Percentiles rank a stretch among this genome's conserved stretches.
Evolutionary conservation across 805 yeast genomes (phyloP).

Genomic region (Lipomyces chichibuensis): DNA sequence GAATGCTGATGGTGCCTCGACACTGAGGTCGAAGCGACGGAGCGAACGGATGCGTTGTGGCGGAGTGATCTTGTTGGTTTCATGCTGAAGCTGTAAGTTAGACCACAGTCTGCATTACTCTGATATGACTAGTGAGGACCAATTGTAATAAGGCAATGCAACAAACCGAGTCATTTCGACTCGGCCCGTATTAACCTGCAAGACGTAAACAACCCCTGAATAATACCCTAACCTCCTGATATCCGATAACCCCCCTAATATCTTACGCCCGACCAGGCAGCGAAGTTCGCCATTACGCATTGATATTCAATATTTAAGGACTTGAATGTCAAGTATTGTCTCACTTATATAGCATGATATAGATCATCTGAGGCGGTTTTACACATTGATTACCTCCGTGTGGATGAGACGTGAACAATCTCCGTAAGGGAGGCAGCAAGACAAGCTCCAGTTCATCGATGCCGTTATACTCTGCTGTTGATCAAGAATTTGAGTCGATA

Average conservation of each 20-base stretch:
- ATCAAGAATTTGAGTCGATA: too few relatives aligned
- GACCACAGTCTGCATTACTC: background rate
- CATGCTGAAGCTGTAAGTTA: background rate
- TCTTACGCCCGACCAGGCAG: background rate
- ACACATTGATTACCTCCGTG: background rate
- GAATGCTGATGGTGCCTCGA: background rate
- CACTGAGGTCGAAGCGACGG: background rate
- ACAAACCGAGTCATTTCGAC: background rate
- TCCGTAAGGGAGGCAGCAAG: too few relatives aligned
- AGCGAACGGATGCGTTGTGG: background rate
- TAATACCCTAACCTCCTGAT: background rate
- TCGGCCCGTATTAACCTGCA: background rate
- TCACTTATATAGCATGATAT: background rate
- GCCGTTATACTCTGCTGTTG: too few relatives aligned
- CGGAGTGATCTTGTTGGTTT: background rate
- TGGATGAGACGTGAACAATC: background rate
- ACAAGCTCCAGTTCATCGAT: too few relatives aligned
- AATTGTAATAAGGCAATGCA: background rate
- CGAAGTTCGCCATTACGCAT: too few relatives aligned
- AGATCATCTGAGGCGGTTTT: background rate
- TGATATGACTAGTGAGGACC: background rate
- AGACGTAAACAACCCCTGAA: background rate
- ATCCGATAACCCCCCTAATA: background rate
- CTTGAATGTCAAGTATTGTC: too few relatives aligned
- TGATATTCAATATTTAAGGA: background rate